Base-by-base conservation (phyloP, 495 filamentous ascomycete species). In the Neurospora sp. region DNA sequence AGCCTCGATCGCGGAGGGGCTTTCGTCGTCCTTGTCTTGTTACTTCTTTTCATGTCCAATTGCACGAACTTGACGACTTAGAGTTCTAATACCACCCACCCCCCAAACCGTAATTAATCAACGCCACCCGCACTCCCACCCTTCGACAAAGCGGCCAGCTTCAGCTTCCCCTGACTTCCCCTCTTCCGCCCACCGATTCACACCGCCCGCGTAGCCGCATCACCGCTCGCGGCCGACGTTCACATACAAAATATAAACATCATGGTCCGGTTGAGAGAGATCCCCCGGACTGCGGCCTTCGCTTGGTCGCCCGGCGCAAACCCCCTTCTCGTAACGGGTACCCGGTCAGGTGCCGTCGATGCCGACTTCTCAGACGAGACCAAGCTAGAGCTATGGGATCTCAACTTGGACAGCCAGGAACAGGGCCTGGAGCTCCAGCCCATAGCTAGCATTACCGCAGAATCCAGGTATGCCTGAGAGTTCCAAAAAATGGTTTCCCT, bases 321-420 rank as follows among this genome's bases (percentile, higher is more conserved):
- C 73, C 93, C 94, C 76, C 87, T 96, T 77, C 86, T 99, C 71
- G 95, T 94, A 54, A 98, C 96, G n/a, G 96, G 96, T 77, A 98
- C 96, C 34, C 89, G 93, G 78, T 94, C 95, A 72, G 96, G 96
- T 71, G 96, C 96, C 74, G 94, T 98, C 21, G 93, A 96, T 83
- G 94, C 92, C 77, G 94, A 98, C 81, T 98, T 99, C 85, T 98
- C 96, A 6, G 94, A 96, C 83, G 94, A 98, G 81, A 97, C 94
- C 72, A 93, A 94, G 83, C 87, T 99, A 48, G 96, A 99, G 85
- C 86, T 99, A 62, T 99, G 96, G 96, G 94, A 98, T 85, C 84
- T 98, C 73, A 89, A 86, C 78, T 84, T 98, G 78, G 91, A 93
- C 81, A 89, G 89, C 81, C 81, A 86, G 59, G 88, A 92, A 73